Evolutionary conservation across 768 basidiomycete species (phyloP).

Genomic region (Ramaria sp.): DNA sequence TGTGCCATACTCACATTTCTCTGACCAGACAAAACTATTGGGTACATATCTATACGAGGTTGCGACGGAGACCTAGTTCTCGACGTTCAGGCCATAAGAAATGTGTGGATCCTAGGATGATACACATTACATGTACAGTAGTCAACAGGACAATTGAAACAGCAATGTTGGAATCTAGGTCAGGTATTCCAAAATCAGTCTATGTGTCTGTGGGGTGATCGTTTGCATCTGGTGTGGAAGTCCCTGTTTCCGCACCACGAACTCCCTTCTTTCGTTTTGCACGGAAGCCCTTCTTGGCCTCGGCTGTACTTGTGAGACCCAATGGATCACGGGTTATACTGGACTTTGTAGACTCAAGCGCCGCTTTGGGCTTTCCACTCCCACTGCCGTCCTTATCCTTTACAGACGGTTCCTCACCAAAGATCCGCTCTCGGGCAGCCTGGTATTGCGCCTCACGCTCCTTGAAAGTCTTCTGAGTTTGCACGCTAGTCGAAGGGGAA

Average conservation of each 20-base stretch:
- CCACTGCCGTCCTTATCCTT: not conserved
- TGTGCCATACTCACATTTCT: not conserved
- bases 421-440: slow-evolving; percentile 65
- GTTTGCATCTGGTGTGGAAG: not conserved
- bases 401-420: slow-evolving; percentile 18
- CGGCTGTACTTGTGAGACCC: not conserved
- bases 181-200: not conserved
- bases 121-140: slow-evolving; percentile 7
- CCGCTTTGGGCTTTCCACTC: not conserved
- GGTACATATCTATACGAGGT: slow-evolving; percentile 78
- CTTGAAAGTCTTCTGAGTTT: slow-evolving; percentile 30
- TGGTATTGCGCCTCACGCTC: slow-evolving; percentile 67
- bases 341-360: not conserved
- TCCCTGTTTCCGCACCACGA: not conserved
- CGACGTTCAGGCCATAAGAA: not conserved
- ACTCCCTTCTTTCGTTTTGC: not conserved
- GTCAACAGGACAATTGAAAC: not conserved
- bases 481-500: slow-evolving; percentile 16
- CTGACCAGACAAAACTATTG: slow-evolving; percentile 52
- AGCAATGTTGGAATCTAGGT: not conserved
- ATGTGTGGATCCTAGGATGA: not conserved
- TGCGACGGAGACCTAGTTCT: slow-evolving; percentile 18
- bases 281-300: not conserved
- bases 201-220: not conserved
- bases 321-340: slow-evolving; percentile 6